These are phyloP conservation scores for Globisporangium radiosum DNA, from an alignment of 352 stramenopile genomes.

Conservation along the genomic window DNA sequence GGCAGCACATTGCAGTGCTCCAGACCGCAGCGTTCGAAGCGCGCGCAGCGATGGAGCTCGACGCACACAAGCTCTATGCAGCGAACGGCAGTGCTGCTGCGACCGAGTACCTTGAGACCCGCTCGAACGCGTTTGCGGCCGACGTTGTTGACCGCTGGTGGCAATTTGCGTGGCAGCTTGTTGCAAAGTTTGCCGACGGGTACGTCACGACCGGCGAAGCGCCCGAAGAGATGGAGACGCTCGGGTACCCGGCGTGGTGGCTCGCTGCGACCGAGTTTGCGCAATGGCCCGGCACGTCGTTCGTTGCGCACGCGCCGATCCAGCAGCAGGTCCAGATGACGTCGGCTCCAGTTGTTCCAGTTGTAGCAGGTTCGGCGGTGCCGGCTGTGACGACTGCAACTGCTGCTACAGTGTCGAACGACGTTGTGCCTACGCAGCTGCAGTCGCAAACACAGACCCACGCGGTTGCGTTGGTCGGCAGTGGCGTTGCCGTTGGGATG, in stretches of 20 bases:
- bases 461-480: conserved; percentile 12
- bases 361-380: neutral
- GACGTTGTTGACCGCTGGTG: conserved; percentile 42
- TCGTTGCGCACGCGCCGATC: conserved; percentile 19
- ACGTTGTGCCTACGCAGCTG: neutral
- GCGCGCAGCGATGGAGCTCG: conserved; percentile 20
- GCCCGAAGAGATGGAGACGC: conserved; percentile 29
- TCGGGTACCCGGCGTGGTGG: conserved; percentile 47
- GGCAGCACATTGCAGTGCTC: conserved; percentile 20
- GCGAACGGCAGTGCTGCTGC: neutral
- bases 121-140: conserved; percentile 36
- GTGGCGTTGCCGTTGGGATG: conserved; percentile 23
- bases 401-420: neutral
- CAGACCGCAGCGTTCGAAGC: conserved; percentile 28
- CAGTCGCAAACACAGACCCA: neutral
- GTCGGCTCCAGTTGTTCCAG: neutral
- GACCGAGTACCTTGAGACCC: conserved; percentile 17
- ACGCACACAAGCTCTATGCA: conserved; percentile 13
- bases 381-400: neutral
- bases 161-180: conserved; percentile 43
- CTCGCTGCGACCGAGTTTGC: conserved; percentile 29
- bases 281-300: conserved; percentile 41
- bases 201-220: conserved; percentile 49
- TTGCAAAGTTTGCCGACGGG: conserved; percentile 46
- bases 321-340: conserved; percentile 9